Conservation (phyloP, 805 yeast genomes). For the Lipomyces lipofer region DNA sequence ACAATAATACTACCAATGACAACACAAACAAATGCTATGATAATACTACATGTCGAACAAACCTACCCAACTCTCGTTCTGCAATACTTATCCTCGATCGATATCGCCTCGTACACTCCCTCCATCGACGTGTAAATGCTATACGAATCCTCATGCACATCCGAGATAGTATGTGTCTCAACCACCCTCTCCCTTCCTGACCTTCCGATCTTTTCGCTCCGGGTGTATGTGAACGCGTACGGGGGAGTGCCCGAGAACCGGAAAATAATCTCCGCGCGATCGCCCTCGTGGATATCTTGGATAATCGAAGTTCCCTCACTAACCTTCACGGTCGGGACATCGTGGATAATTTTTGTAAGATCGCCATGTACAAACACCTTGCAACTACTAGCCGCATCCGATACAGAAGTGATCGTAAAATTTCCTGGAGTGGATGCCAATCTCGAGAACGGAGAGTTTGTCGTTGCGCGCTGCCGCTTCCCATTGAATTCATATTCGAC, state of each 20-base stretch:
- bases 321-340: slow-evolving; percentile 78
- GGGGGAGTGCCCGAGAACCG: slow-evolving; percentile 88
- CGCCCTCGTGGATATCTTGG: slow-evolving; percentile 92
- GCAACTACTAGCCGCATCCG: slow-evolving; percentile 77
- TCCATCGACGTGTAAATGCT: slow-evolving; percentile 76
- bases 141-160: slow-evolving; percentile 68
- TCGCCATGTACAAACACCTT: slow-evolving; percentile 39
- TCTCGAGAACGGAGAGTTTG: slow-evolving; percentile 55
- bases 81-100: slow-evolving; percentile 85
- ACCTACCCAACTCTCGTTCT: slow-evolving; percentile 19
- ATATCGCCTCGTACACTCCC: slow-evolving; percentile 92
- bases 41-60: neutral
- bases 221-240: slow-evolving; percentile 77
- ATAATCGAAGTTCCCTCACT: slow-evolving; percentile 72
- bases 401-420: slow-evolving; percentile 62
- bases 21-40: neutral
- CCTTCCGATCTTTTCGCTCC: slow-evolving; percentile 55
- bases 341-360: slow-evolving; percentile 49
- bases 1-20: neutral
- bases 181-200: slow-evolving; percentile 49
- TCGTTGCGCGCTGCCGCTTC: slow-evolving; percentile 55
- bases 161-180: slow-evolving; percentile 55
- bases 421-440: slow-evolving; percentile 82
- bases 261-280: slow-evolving; percentile 83
- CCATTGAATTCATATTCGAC: slow-evolving; percentile 75